These are phyloP conservation scores for Populus nigra DNA, from an alignment of 345 rosid genomes.

Conservation along the genomic window DNA sequence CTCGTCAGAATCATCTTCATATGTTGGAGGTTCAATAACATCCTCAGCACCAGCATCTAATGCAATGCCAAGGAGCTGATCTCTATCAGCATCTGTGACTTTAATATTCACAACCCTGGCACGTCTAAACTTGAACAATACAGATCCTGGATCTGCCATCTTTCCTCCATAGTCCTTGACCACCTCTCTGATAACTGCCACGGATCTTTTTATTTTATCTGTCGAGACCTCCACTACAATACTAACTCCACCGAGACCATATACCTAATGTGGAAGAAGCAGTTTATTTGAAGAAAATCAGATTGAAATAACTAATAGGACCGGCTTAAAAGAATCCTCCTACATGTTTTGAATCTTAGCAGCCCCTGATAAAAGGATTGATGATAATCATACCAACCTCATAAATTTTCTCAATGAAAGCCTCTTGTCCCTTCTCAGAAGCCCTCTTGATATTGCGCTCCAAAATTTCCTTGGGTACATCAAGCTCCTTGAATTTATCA, in stretches of 20 bases:
- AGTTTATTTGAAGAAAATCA: conserved; percentile 10
- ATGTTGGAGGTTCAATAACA: conserved; percentile 74
- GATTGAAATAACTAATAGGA: not conserved
- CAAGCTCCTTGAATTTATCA: conserved; percentile 85
- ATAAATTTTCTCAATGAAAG: conserved; percentile 75
- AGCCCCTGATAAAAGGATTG: conserved; percentile 13
- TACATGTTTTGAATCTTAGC: not conserved
- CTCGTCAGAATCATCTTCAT: conserved; percentile 72
- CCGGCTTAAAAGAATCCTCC: not conserved
- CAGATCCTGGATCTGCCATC: conserved; percentile 96
- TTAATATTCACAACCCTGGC: conserved; percentile 72
- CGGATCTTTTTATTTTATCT: conserved; percentile 82
- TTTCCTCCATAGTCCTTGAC: conserved; percentile 88
- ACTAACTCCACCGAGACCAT: conserved; percentile 93
- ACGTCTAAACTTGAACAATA: conserved; percentile 83
- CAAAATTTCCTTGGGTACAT: conserved; percentile 88
- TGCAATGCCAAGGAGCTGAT: conserved; percentile 68
- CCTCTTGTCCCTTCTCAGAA: conserved; percentile 88
- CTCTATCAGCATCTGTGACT: conserved; percentile 71
- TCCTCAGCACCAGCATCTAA: conserved; percentile 96
- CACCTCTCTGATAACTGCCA: conserved; percentile 76
- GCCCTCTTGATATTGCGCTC: conserved; percentile 92
- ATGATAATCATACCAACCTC: conserved; percentile 50
- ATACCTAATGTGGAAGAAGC: conserved; percentile 50
- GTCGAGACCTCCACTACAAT: conserved; percentile 86